These are phyloP conservation scores for Dovyalis caffra DNA, from an alignment of 345 rosid species.

Conservation along the genomic window DNA sequence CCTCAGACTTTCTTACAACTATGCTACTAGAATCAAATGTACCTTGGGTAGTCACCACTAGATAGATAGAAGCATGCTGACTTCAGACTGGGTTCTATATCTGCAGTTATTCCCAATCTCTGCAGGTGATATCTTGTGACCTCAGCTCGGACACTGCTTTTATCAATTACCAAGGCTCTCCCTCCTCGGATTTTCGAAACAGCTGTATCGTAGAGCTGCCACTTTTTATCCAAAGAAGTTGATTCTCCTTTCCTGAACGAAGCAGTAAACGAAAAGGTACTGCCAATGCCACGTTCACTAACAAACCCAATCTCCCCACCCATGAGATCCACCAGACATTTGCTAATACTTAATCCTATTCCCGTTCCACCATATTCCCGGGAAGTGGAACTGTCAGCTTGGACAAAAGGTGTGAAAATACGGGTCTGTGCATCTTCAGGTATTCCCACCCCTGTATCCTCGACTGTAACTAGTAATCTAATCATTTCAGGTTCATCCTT, in stretches of 20 bases:
- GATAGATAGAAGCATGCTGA: slow-evolving; percentile 43
- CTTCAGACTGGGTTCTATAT: slow-evolving; percentile 40
- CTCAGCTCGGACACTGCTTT: slow-evolving; percentile 68
- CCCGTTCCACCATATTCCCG: slow-evolving; percentile 97
- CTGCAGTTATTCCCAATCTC: slow-evolving; percentile 64
- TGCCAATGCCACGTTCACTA: slow-evolving; percentile 70
- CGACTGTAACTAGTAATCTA: slow-evolving; percentile 72
- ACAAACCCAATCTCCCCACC: slow-evolving; percentile 88
- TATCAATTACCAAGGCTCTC: slow-evolving; percentile 74
- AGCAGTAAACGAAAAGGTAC: slow-evolving; percentile 82
- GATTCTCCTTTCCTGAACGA: slow-evolving; percentile 53
- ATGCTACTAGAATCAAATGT: slow-evolving; percentile 6
- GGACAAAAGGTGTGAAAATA: slow-evolving; percentile 95
- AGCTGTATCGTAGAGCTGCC: slow-evolving; percentile 45
- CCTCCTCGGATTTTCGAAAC: slow-evolving; percentile 55
- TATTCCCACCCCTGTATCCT: slow-evolving; percentile 95
- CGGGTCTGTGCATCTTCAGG: slow-evolving; percentile 67
- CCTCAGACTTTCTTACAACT: neutral
- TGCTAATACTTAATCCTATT: slow-evolving; percentile 93
- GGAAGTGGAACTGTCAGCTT: slow-evolving; percentile 97
- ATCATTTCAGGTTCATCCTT: slow-evolving; percentile 40
- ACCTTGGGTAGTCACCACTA: slow-evolving; percentile 42
- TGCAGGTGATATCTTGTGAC: slow-evolving; percentile 70
- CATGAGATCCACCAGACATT: slow-evolving; percentile 88
- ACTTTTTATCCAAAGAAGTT: slow-evolving; percentile 39